A percentile compares a stretch with the other conserved stretches of the same genome.
Evolutionary conservation across 2,329 filamentous ascomycete genomes (phyloP).

Genomic region (Xylaria sp.): DNA sequence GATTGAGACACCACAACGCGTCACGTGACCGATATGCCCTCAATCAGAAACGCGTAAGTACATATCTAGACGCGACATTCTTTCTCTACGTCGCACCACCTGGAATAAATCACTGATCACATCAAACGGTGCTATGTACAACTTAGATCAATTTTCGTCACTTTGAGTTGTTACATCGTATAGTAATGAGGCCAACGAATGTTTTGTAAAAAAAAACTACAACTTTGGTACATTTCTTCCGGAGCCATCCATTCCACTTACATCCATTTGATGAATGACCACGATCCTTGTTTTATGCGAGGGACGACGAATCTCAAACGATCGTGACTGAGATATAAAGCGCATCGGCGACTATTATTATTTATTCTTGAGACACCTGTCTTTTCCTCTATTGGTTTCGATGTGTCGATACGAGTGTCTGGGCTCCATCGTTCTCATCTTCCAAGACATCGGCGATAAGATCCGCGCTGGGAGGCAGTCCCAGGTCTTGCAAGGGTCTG

Average conservation of each 20-base stretch:
- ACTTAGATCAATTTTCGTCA: not conserved
- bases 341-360: not conserved
- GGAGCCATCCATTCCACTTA: not conserved
- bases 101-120: not conserved
- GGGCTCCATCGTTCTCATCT: conserved; percentile 60
- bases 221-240: not conserved
- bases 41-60: conserved; percentile 10
- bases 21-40: conserved; percentile 7
- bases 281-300: not conserved
- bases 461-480: conserved; percentile 51
- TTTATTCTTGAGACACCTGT: not conserved
- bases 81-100: not conserved
- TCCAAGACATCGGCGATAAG: conserved; percentile 56
- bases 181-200: not conserved
- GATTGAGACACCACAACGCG: not conserved
- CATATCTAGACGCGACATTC: conserved; percentile 2
- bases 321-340: not conserved
- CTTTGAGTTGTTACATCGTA: not conserved
- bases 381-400: conserved; percentile 17
- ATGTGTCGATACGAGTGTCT: conserved; percentile 67
- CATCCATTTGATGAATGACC: not conserved
- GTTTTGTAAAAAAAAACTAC: not conserved
- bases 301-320: not conserved
- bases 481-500: conserved; percentile 44
- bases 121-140: not conserved